Base-by-base conservation (phyloP, 1,284 basidiomycete genomes). In the Boletellus sp. region DNA sequence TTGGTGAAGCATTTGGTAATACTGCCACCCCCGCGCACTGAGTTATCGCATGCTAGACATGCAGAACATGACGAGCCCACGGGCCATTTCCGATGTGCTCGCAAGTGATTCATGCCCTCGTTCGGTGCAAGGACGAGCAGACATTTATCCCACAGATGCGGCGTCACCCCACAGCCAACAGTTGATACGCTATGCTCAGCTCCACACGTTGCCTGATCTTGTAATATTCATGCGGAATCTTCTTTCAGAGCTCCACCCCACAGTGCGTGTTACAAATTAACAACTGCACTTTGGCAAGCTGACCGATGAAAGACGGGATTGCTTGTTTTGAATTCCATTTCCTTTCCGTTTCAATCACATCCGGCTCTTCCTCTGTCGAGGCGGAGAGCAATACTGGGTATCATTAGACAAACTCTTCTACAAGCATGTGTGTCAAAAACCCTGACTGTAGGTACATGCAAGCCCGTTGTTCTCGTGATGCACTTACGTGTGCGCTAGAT, bases 251-350 rank as follows among this genome's bases (percentile, higher is more conserved):
- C 62, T 69, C 20, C 67, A 70, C 52, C 69, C 77, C 22, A 73
- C 74, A 52, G 83, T 84, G 53, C 49, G 66, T 56, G 33, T 47
- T 40, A 34, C 49, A 49, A 61, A 51, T 61, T 48, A 11, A 33
- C 22, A 20, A 14, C 11, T 32, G n/a, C 40, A 29, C 46, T 43
- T 38, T 27, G 16, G 42, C 46, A 14, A 41, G 36, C 52, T 61
- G 38, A 60, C 32, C 41, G 43, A 48, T 51, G 38, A 41, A 50
- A 55, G 84, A 70, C 72, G 30, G 68, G 74, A 2, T 69, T 88
- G 11, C 70, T 89, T 16, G 76, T 86, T 26, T 63, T 88, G 34
- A 80, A 77, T 58, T 84, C 81, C 0, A 69, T 88, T 23, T 80
- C 79, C 21, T 84, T 80, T 56, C 78, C 79, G 2, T 82, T 86